Evolutionary conservation across 2,329 filamentous ascomycete genomes (phyloP).

Genomic region (Fusarium sp.): DNA sequence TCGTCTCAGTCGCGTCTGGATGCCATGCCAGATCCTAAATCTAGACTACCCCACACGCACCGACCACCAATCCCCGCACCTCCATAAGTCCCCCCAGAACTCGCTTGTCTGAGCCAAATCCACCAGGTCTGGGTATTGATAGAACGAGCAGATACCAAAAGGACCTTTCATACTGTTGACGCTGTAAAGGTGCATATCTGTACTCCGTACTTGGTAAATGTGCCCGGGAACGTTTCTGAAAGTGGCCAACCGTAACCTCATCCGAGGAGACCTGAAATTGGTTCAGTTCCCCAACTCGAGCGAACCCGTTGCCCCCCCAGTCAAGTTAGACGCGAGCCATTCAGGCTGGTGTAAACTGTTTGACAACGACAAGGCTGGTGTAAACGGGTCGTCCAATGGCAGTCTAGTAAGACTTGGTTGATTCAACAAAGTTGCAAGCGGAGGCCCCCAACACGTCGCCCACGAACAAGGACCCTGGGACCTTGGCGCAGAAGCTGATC

Average conservation of each 20-base stretch:
- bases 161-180: neutral
- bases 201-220: constrained; percentile 11
- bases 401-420: neutral
- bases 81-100: constrained; percentile 34
- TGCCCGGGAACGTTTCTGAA: neutral
- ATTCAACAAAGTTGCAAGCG: constrained; percentile 28
- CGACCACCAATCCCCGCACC: constrained; percentile 42
- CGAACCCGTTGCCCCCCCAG: neutral
- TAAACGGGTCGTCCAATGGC: constrained; percentile 1
- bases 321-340: constrained; percentile 8
- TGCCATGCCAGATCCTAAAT: constrained; percentile 33
- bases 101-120: constrained; percentile 28
- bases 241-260: neutral
- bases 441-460: constrained; percentile 27
- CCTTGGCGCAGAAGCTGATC: constrained; percentile 39
- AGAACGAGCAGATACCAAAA: constrained; percentile 15
- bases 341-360: constrained; percentile 6
- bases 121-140: neutral
- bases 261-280: neutral
- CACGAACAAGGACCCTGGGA: constrained; percentile 33
- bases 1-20: constrained; percentile 13
- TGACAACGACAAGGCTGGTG: constrained; percentile 14
- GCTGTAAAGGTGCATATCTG: neutral
- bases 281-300: neutral
- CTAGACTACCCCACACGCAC: constrained; percentile 45